phyloP scores from a whole-genome alignment of 176 grass and related monocot genomes.

The Aegilops sharonensis region DNA sequence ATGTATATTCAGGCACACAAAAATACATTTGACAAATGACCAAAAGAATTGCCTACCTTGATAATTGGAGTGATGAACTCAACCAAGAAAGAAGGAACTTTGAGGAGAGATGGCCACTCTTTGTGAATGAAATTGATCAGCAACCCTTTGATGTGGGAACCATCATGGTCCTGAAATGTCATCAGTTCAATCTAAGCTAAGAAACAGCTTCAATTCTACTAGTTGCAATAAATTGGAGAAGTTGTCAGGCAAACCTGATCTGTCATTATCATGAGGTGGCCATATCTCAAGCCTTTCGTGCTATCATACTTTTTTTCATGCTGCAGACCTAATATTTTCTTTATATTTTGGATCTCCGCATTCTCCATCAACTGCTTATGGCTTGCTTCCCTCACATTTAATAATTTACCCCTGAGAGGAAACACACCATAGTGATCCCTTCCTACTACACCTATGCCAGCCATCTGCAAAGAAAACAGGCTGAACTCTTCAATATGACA shows the following conservation, averaged over 20 bases:
- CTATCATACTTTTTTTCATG: constrained; percentile 73
- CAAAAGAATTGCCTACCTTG: constrained; percentile 39
- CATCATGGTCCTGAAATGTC: constrained; percentile 71
- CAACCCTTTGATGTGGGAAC: constrained; percentile 91
- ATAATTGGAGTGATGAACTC: constrained; percentile 94
- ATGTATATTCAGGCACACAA: background rate
- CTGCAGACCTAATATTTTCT: constrained; percentile 90
- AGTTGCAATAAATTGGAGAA: background rate
- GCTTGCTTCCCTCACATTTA: constrained; percentile 89
- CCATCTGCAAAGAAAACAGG: constrained; percentile 55
- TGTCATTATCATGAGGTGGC: constrained; percentile 99
- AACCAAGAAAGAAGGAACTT: constrained; percentile 76
- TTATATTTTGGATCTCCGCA: constrained; percentile 82
- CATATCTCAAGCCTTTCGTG: constrained; percentile 86
- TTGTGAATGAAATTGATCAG: constrained; percentile 86
- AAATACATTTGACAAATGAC: background rate
- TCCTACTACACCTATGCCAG: constrained; percentile 65
- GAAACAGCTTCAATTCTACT: background rate
- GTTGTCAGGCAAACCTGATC: constrained; percentile 60
- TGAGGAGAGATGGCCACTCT: constrained; percentile 88
- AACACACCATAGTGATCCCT: constrained; percentile 89
- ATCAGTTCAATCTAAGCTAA: background rate
- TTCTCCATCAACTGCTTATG: constrained; percentile 87
- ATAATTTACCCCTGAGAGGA: constrained; percentile 81
- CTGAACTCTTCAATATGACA: background rate